phyloP scores from a whole-genome alignment of 306 rosid species.

The Cucumis hystrix region DNA sequence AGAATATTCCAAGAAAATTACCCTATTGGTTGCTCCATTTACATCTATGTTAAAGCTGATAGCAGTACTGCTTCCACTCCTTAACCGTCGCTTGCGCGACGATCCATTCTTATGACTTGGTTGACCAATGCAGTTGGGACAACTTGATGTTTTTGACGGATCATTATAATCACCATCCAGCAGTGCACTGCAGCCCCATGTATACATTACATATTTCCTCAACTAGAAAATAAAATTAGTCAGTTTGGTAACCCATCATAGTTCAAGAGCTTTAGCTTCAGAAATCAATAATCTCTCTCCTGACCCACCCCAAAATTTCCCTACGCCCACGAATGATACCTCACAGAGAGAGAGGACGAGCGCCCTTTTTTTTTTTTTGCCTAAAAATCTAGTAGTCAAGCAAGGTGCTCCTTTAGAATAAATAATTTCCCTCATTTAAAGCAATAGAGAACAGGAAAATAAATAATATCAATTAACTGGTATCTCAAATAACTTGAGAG shows the following conservation, averaged over 20 bases:
- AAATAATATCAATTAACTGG: no score
- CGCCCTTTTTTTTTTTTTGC: background rate
- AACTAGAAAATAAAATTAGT: conserved; percentile 32
- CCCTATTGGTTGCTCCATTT: conserved; percentile 36
- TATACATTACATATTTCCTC: conserved; percentile 90
- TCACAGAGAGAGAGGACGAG: background rate
- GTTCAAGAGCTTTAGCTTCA: background rate
- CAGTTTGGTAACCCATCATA: background rate
- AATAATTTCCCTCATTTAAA: background rate
- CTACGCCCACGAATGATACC: background rate
- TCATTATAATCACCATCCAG: conserved; percentile 23
- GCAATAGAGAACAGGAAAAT: no score
- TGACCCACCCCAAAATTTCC: background rate
- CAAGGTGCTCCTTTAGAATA: background rate
- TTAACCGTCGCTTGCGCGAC: conserved; percentile 30
- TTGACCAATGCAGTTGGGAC: conserved; percentile 31
- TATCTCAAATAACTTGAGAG: background rate
- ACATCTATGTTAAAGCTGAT: conserved; percentile 28
- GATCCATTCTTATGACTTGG: conserved; percentile 30
- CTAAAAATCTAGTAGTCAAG: background rate
- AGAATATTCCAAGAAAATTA: conserved; percentile 8
- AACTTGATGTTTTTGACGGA: conserved; percentile 21
- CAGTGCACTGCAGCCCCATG: conserved; percentile 45
- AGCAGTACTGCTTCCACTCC: conserved; percentile 21
- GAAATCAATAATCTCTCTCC: background rate